phyloP scores from a whole-genome alignment of 1,284 basidiomycete species.

The Schizophyllum amplum region DNA sequence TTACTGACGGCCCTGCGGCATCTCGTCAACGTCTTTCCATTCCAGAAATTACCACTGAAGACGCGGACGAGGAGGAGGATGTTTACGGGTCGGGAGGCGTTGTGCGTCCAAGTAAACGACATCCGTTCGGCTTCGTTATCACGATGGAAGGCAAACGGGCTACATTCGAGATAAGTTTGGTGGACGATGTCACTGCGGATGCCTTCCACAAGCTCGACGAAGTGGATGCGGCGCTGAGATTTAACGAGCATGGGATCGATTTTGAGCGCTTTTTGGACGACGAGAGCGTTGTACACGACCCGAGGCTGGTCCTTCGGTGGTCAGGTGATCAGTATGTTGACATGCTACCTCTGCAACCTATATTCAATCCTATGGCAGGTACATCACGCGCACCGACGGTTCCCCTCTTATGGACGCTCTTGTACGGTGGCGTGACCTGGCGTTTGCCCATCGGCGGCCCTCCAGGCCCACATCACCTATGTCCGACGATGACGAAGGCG shows the following conservation, averaged over 20 bases:
- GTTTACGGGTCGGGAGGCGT: conserved; percentile 42
- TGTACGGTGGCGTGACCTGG: conserved; percentile 47
- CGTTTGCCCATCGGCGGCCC: conserved; percentile 24
- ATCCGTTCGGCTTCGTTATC: conserved; percentile 47
- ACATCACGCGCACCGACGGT: conserved; percentile 52
- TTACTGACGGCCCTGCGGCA: conserved; percentile 33
- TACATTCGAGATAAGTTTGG: conserved; percentile 57
- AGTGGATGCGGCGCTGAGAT: conserved; percentile 41
- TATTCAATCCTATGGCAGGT: conserved; percentile 28
- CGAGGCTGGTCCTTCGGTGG: conserved; percentile 60
- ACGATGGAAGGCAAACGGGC: conserved; percentile 45
- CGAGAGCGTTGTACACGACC: conserved; percentile 42
- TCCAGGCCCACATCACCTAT: conserved; percentile 25
- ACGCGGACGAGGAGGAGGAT: conserved; percentile 20
- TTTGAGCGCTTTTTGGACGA: conserved; percentile 50
- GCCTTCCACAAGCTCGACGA: conserved; percentile 35
- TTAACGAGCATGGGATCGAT: conserved; percentile 47
- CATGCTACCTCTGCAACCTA: not conserved
- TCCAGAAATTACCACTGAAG: conserved; percentile 3
- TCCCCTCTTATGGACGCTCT: conserved; percentile 64
- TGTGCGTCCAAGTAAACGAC: conserved; percentile 40
- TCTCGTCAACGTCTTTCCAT: conserved; percentile 17
- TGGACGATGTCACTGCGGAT: conserved; percentile 19
- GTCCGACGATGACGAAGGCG: conserved; percentile 15
- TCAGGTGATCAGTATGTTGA: conserved; percentile 45